phyloP scores from a whole-genome alignment of 257 asterid genomes.

The Rhazya stricta region DNA sequence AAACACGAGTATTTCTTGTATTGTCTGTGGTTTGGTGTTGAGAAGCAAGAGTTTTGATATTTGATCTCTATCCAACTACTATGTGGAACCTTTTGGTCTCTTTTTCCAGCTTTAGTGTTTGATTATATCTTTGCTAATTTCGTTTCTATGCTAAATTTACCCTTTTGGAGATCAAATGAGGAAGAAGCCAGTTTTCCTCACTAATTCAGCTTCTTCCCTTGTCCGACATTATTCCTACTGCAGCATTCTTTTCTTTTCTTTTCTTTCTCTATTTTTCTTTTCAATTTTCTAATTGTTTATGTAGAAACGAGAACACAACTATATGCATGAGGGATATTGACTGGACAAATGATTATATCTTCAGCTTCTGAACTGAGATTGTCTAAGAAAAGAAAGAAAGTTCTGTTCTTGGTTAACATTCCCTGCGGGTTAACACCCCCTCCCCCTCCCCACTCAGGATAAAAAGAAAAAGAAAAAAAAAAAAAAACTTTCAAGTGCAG shows the following conservation, averaged over 20 bases:
- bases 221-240: neutral
- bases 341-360: neutral
- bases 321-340: neutral
- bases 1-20: neutral
- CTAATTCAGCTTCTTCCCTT: neutral
- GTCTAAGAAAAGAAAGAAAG: neutral
- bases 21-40: neutral
- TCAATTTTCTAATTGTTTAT: neutral
- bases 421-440: neutral
- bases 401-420: neutral
- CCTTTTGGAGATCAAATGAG: too few relatives aligned
- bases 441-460: neutral
- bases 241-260: neutral
- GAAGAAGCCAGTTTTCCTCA: neutral
- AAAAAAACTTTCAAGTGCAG: neutral
- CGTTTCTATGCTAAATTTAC: neutral
- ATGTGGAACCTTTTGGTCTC: neutral
- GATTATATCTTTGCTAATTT: neutral
- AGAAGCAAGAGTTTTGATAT: neutral
- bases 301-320: too few relatives aligned
- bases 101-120: neutral
- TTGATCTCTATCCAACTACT: neutral
- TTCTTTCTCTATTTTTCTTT: neutral
- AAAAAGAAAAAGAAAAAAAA: neutral
- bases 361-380: neutral